Evolutionary conservation across 805 yeast species (phyloP).

Genomic region (Metschnikowia vanudenii): DNA sequence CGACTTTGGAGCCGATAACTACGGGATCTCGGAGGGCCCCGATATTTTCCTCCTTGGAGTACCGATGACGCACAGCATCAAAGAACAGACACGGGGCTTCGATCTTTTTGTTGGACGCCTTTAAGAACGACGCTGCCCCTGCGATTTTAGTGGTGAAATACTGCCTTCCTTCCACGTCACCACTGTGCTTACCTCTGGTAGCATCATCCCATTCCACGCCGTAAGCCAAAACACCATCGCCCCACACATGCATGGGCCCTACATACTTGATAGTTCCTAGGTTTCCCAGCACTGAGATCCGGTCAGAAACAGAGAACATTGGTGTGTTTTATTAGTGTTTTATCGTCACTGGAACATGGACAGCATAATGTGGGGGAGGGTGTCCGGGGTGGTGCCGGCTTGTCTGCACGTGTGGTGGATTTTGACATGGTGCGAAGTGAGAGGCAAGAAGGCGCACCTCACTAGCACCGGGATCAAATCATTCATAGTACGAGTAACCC

Average conservation of each 20-base stretch:
- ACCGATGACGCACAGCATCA: constrained; percentile 51
- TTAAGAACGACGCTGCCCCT: constrained; percentile 64
- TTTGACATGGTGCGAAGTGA: too few relatives aligned
- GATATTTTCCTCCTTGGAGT: constrained; percentile 32
- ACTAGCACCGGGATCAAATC: too few relatives aligned
- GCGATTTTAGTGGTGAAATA: constrained; percentile 50
- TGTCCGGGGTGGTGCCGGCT: too few relatives aligned
- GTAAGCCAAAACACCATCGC: constrained; percentile 45
- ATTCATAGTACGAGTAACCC: too few relatives aligned
- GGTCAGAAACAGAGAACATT: constrained; percentile 8
- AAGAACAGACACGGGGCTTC: constrained; percentile 30
- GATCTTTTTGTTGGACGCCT: constrained; percentile 39
- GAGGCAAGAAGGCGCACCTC: too few relatives aligned
- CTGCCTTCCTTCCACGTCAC: constrained; percentile 48
- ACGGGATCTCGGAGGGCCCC: constrained; percentile 27
- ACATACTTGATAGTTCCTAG: constrained; percentile 61
- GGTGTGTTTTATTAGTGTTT: too few relatives aligned
- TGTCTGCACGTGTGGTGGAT: too few relatives aligned
- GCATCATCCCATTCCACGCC: constrained; percentile 89
- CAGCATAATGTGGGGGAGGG: too few relatives aligned
- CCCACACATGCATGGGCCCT: constrained; percentile 66
- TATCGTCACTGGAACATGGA: too few relatives aligned
- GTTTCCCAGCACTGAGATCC: constrained; percentile 38
- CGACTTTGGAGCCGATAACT: constrained; percentile 53
- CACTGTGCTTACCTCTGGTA: constrained; percentile 70